These are phyloP conservation scores for Sphagnum contortum DNA, from an alignment of 225 moss, liverwort and hornwort species.

Conservation along the genomic window DNA sequence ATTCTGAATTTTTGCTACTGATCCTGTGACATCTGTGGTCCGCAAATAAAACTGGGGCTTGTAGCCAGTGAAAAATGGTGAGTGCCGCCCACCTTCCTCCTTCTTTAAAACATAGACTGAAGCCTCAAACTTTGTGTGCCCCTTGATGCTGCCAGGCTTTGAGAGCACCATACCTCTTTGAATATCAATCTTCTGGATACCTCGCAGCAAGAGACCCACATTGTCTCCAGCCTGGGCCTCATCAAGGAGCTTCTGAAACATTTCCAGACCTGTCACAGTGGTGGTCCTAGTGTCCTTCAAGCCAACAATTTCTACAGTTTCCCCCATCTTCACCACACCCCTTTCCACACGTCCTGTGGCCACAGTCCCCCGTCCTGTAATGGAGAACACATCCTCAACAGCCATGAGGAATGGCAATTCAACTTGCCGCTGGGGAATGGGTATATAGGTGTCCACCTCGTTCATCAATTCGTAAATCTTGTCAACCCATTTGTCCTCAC, in stretches of 20 bases:
- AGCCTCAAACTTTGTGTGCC: constrained; percentile 63
- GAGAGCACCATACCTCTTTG: constrained; percentile 66
- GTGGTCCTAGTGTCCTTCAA: constrained; percentile 41
- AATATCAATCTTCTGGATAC: constrained; percentile 61
- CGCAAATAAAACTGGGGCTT: constrained; percentile 84
- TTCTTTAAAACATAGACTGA: constrained; percentile 71
- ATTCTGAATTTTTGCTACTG: constrained; percentile 22
- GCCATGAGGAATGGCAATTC: constrained; percentile 72
- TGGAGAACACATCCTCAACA: constrained; percentile 84
- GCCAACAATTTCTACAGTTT: constrained; percentile 59
- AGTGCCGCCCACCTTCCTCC: constrained; percentile 78
- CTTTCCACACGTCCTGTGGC: constrained; percentile 71
- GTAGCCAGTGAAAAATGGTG: constrained; percentile 71
- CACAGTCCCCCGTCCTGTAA: constrained; percentile 71
- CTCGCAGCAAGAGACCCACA: constrained; percentile 62
- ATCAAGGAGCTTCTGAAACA: constrained; percentile 75
- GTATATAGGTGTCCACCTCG: constrained; percentile 60
- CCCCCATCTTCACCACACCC: constrained; percentile 53
- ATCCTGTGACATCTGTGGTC: constrained; percentile 76
- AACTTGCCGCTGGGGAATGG: constrained; percentile 43
- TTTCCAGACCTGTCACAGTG: constrained; percentile 73
- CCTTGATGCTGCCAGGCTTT: constrained; percentile 66
- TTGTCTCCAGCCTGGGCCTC: constrained; percentile 76
- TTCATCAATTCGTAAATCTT: constrained; percentile 65
- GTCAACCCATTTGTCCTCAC: constrained; percentile 68